A percentile compares a stretch with the other conserved stretches of the same genome.
Conservation (phyloP, 108 stramenopile genomes). For the Epithemia pelagica region DNA sequence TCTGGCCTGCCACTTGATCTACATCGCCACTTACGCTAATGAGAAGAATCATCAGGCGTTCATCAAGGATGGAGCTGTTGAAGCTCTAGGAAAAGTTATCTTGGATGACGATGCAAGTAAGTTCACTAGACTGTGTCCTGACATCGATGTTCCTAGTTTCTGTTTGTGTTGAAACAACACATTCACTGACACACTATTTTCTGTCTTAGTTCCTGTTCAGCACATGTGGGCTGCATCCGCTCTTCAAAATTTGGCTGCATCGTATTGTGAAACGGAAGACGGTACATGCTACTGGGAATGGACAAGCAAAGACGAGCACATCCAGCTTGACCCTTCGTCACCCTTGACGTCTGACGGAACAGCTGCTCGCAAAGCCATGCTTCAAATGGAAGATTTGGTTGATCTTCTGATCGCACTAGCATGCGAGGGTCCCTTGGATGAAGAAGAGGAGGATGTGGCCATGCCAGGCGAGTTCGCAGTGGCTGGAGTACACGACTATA, state of each 20-base stretch:
- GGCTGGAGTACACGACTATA: conserved; percentile 6
- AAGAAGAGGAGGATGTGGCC: background rate
- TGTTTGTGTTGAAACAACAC: too few species aligned
- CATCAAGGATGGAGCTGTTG: conserved; percentile 12
- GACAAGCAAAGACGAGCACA: conserved; percentile 5
- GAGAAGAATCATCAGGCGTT: conserved; percentile 12
- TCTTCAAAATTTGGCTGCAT: conserved; percentile 25
- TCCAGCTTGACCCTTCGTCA: background rate
- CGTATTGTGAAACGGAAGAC: conserved; percentile 17
- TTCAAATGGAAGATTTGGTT: conserved; percentile 8
- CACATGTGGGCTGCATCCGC: conserved; percentile 29
- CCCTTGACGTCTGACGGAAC: conserved; percentile 4
- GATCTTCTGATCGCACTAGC: conserved; percentile 1
- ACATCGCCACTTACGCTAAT: conserved; percentile 13
- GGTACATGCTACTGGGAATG: conserved; percentile 26
- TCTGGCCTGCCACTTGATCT: conserved; percentile 12
- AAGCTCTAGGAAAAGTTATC: conserved; percentile 1
- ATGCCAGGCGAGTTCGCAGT: conserved; percentile 3
- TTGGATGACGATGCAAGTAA: background rate
- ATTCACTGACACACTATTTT: background rate
- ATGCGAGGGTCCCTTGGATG: conserved; percentile 9
- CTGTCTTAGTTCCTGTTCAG: conserved; percentile 1
- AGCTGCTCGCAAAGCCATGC: conserved; percentile 5
- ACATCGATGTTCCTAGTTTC: too few species aligned
- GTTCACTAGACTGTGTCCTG: background rate